Conservation (phyloP, 2,329 filamentous ascomycete genomes). For the Calonectria ilicicola region DNA sequence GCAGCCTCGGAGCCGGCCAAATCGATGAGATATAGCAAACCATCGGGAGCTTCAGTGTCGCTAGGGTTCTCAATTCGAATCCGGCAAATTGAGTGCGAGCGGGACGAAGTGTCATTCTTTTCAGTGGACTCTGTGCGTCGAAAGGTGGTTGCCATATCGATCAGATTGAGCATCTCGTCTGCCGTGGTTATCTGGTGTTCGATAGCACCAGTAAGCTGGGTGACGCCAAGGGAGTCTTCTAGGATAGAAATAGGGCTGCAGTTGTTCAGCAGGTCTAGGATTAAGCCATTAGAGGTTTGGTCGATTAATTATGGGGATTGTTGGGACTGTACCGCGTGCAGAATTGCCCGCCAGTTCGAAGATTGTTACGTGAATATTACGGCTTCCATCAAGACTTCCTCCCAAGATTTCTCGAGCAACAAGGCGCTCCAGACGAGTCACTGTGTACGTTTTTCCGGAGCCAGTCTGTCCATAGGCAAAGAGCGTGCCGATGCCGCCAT, state of each 20-base stretch:
- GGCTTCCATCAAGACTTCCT: slow-evolving; percentile 35
- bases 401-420: slow-evolving; percentile 51
- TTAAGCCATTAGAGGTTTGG: not conserved
- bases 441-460: slow-evolving; percentile 61
- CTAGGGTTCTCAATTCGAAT: slow-evolving; percentile 53
- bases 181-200: slow-evolving; percentile 51
- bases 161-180: slow-evolving; percentile 45
- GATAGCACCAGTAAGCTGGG: slow-evolving; percentile 56
- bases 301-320: too few species aligned
- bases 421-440: slow-evolving; percentile 55
- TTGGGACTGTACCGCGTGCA: slow-evolving; percentile 39
- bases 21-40: slow-evolving; percentile 60
- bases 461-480: slow-evolving; percentile 63
- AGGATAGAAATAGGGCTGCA: slow-evolving; percentile 56
- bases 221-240: slow-evolving; percentile 58
- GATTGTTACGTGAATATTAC: slow-evolving; percentile 51
- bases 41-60: slow-evolving; percentile 37
- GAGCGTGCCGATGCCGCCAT: slow-evolving; percentile 60
- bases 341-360: slow-evolving; percentile 55
- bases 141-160: slow-evolving; percentile 54
- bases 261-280: slow-evolving; percentile 54
- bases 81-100: slow-evolving; percentile 62
- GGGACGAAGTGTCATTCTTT: slow-evolving; percentile 61
- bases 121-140: slow-evolving; percentile 55
- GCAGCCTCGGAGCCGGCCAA: slow-evolving; percentile 62